Evolutionary conservation across 129 eudicot genomes (phyloP), one percentile per base, ranked within the genome.

Genomic region (Centaurea solstitialis): DNA sequence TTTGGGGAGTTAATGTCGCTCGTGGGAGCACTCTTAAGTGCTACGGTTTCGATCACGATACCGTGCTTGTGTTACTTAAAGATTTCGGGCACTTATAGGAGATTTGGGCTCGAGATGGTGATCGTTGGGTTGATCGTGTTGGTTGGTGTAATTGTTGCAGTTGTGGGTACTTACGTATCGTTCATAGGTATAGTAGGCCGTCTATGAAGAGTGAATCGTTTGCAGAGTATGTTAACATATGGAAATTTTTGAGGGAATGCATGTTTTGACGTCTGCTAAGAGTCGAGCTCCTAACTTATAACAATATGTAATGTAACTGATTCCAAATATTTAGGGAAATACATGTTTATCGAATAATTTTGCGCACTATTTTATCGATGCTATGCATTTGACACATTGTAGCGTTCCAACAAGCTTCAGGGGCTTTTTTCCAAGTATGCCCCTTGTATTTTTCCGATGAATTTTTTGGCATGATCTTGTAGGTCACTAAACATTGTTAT

Each of bases 61-160:
- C 99, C 99, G 1, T 91, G 98, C 75, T 61, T 91, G 72, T 95
- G 97, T 77, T 95, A 84, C 88, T 76, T 95, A 82, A 95, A 88
- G 97, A 92, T 95, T 30, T 81, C 90, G 0, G 91, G 94, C 0
- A 68, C 33, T 57, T 80, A 88, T 39, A 80, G 74, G 41, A 87
- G 83, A 67, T 20, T 88, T 72, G 89, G 93, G 15, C 17, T 85
- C 18, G 91, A 94, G 81, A 7, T 62, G 70, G 81, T 86, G 17
- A 7, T 79, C 26, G 68, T 92, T 28, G 68, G 79, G 22, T 80
- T 81, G 13, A 86, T 83, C 24, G 72, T 90, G 57, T 17, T 87
- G 5, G 74, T 84, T 23, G 97, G 98, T 9, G 4, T 87, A n/a
- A 10, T 76, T 26, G 67, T 88, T 15, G 79, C 91, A 7, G 79